These are phyloP conservation scores for Paracorniculantispora psalliotae DNA, from an alignment of 2,329 filamentous ascomycete species.

Conservation along the genomic window DNA sequence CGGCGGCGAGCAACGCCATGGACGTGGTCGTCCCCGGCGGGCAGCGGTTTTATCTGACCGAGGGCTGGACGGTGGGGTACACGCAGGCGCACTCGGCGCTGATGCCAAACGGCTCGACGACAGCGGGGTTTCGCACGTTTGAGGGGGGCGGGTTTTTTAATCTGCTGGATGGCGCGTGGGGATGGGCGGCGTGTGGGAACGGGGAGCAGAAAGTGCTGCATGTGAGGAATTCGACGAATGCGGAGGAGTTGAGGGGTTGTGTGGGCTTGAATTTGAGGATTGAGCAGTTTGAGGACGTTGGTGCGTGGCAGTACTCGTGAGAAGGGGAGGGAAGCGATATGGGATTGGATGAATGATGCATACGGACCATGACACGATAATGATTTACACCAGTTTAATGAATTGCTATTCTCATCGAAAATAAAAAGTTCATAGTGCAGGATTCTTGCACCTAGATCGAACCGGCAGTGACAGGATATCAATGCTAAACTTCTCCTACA, in stretches of 20 bases:
- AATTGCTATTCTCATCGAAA: too few relatives aligned
- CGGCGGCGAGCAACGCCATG: conserved; percentile 21
- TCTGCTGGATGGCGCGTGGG: conserved; percentile 7
- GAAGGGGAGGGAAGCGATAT: not conserved
- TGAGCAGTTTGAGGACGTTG: not conserved
- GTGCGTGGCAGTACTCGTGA: conserved; percentile 14
- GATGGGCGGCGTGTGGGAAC: conserved; percentile 8
- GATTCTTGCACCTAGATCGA: too few relatives aligned
- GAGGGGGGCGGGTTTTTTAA: conserved; percentile 29
- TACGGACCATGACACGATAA: too few relatives aligned
- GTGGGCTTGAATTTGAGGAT: conserved; percentile 11
- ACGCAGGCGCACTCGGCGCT: conserved; percentile 30
- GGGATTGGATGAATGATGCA: not conserved
- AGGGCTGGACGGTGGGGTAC: conserved; percentile 25
- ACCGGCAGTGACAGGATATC: too few relatives aligned
- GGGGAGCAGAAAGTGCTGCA: conserved; percentile 2
- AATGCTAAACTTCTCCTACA: too few relatives aligned
- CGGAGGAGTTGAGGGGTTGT: not conserved
- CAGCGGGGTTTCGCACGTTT: conserved; percentile 26
- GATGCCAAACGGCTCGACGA: conserved; percentile 23
- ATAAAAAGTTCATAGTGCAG: too few relatives aligned
- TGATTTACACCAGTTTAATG: too few relatives aligned
- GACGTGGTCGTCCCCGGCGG: conserved; percentile 29
- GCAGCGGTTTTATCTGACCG: conserved; percentile 26
- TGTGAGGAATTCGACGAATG: conserved; percentile 12